phyloP scores from a whole-genome alignment of 768 basidiomycete species.

The Baorangia bicolor region DNA sequence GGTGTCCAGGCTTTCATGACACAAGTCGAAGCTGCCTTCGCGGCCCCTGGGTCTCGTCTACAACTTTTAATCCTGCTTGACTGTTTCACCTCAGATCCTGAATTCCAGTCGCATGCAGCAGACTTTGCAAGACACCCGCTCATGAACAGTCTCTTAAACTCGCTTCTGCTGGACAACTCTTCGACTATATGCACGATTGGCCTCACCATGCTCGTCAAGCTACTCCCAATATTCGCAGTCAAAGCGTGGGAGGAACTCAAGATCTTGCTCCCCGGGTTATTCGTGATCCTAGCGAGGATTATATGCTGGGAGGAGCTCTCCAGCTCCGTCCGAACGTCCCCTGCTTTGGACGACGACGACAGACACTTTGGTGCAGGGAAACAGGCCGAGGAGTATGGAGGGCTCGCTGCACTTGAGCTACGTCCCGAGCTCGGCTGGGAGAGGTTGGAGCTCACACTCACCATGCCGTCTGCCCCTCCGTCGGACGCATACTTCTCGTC shows the following conservation, averaged over 20 bases:
- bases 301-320: constrained; percentile 72
- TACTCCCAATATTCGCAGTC: constrained; percentile 74
- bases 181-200: constrained; percentile 66
- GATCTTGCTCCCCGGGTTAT: constrained; percentile 57
- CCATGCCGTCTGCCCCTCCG: constrained; percentile 54
- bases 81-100: constrained; percentile 52
- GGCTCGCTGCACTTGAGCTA: constrained; percentile 41
- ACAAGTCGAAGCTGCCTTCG: constrained; percentile 64
- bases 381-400: constrained; percentile 29
- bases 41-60: constrained; percentile 57
- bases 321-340: constrained; percentile 31
- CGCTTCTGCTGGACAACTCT: constrained; percentile 72
- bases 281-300: constrained; percentile 66
- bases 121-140: constrained; percentile 62
- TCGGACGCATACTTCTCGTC: constrained; percentile 69
- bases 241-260: constrained; percentile 57
- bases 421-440: constrained; percentile 67
- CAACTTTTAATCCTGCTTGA: constrained; percentile 71
- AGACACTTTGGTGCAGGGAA: background rate
- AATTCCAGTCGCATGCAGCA: constrained; percentile 48
- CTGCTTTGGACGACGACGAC: constrained; percentile 36
- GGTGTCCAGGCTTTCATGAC: constrained; percentile 61
- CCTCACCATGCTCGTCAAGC: constrained; percentile 62
- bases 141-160: constrained; percentile 61
- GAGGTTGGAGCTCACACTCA: constrained; percentile 60